A percentile compares a stretch with the other conserved stretches of the same genome.
phyloP scores from a whole-genome alignment of 176 grass and related monocot genomes.

The Eragrostis curvula region DNA sequence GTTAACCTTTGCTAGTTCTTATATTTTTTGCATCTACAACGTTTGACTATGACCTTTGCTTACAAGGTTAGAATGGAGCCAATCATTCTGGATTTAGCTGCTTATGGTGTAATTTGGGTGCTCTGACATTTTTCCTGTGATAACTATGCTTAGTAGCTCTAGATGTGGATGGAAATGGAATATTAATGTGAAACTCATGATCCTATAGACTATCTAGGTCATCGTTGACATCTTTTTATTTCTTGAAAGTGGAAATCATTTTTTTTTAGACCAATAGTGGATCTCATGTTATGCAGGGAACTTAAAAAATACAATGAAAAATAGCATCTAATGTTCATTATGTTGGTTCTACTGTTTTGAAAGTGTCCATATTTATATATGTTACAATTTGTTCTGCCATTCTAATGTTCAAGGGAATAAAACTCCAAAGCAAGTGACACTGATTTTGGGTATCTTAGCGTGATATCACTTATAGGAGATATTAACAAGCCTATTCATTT shows the following conservation, averaged over 20 bases:
- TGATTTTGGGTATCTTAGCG: neutral
- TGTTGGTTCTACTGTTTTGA: slow-evolving; percentile 2
- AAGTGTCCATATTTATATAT: neutral
- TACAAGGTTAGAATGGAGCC: slow-evolving; percentile 32
- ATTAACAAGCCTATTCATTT: neutral
- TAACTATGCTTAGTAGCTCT: slow-evolving; percentile 33
- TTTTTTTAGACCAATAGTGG: too few relatives aligned
- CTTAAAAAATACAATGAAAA: slow-evolving; percentile 11
- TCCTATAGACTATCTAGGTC: slow-evolving; percentile 6
- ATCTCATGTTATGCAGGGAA: neutral
- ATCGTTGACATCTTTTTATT: neutral
- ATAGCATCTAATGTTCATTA: neutral
- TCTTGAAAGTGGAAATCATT: slow-evolving; percentile 5
- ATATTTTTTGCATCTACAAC: slow-evolving; percentile 24
- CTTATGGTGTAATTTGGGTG: slow-evolving; percentile 34
- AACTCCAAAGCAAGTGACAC: neutral
- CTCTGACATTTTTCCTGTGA: slow-evolving; percentile 37
- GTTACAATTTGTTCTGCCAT: too few relatives aligned
- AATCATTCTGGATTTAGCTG: slow-evolving; percentile 29
- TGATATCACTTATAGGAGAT: neutral
- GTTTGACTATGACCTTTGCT: slow-evolving; percentile 43
- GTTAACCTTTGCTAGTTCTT: slow-evolving; percentile 33
- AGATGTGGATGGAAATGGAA: slow-evolving; percentile 14
- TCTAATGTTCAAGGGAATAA: too few relatives aligned
- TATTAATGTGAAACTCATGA: slow-evolving; percentile 23